A percentile compares a stretch with the other conserved stretches of the same genome.
Evolutionary conservation across 1,139 yeast species (phyloP).

Genomic region (Geotrichum aggregatum): DNA sequence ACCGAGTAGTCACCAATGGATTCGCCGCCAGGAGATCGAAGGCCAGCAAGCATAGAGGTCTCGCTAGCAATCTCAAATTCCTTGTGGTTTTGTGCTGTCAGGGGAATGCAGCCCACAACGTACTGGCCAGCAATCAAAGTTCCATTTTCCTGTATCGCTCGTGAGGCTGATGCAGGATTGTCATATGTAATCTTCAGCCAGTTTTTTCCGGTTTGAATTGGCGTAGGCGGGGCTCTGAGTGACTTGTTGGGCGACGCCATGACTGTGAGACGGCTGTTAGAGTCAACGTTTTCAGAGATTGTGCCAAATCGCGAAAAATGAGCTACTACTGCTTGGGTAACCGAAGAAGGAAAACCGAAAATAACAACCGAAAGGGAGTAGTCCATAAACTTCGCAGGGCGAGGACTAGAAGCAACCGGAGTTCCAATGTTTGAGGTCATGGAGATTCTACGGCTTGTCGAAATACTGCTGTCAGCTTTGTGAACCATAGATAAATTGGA

Average conservation of each 20-base stretch:
- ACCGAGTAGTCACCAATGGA: conserved; percentile 4
- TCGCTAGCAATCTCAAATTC: conserved; percentile 29
- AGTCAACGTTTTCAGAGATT: conserved; percentile 67
- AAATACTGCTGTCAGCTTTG: conserved; percentile 20
- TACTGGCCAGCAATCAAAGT: conserved; percentile 59
- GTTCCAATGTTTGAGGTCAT: conserved; percentile 10
- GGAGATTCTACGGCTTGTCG: conserved; percentile 18
- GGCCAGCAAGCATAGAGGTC: conserved; percentile 20
- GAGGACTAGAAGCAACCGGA: conserved; percentile 11
- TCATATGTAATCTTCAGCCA: conserved; percentile 88
- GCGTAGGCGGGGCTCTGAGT: conserved; percentile 35
- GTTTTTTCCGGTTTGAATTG: conserved; percentile 76
- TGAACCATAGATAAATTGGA: not conserved
- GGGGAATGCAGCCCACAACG: conserved; percentile 71
- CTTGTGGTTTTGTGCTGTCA: conserved; percentile 40
- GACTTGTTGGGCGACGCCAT: conserved; percentile 19
- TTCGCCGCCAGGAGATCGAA: conserved; percentile 5
- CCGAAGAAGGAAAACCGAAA: conserved; percentile 81
- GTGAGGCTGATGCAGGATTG: conserved; percentile 67
- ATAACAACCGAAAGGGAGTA: conserved; percentile 60
- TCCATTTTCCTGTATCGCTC: conserved; percentile 83
- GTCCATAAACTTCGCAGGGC: conserved; percentile 14
- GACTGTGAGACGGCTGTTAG: conserved; percentile 24
- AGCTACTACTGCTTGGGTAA: conserved; percentile 61
- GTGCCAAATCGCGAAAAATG: conserved; percentile 80